Base-by-base conservation (phyloP, 73 alveolate species). In the Paraurostyla sp. region DNA sequence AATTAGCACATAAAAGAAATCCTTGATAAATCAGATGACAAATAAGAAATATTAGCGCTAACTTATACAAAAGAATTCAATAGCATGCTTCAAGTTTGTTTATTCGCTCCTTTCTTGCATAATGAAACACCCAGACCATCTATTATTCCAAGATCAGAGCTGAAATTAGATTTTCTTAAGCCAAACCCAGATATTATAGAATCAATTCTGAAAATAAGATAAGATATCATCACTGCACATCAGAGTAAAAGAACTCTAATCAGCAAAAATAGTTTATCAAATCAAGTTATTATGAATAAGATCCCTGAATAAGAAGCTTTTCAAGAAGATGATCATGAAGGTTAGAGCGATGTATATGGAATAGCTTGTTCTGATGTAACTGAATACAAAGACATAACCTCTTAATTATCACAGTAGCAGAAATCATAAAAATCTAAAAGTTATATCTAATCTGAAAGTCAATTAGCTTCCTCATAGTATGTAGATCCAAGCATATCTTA, bases 101-200 rank as follows among this genome's bases (percentile, higher is more conserved):
- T 75, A 4, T 75, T 75, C 32, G n/a, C 48, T 16, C 87, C 87
- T 75, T 75, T 75, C 30, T 29, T 75, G 25, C 87, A 75, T 50
- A 2, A 20, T 3, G 73, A 75, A 15, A 49, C 87, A 6, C 87
- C 87, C 9, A 43, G 18, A 9, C 76, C 58, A 25, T 1, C 15
- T 3, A 75, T 9, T 22, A 49, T 75, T 11, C 71, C 76, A 75
- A 43, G 29, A 49, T 75, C 87, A 7, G 69, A 75, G 30, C 32
- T 75, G 52, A 75, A 75, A 46, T 33, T 46, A 15, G 87, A 75
- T 7, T 75, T 46, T 75, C 41, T 75, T 6, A 75, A 30, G 32
- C 87, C 87, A 16, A 75, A 75, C 35, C 73, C 69, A 22, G 87
- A 43, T 36, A 4, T 46, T 16, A 32, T 75, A 13, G 9, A 43